Evolutionary conservation across 169 alveolate genomes (phyloP).

Genomic region (Blepharisma undulans): DNA sequence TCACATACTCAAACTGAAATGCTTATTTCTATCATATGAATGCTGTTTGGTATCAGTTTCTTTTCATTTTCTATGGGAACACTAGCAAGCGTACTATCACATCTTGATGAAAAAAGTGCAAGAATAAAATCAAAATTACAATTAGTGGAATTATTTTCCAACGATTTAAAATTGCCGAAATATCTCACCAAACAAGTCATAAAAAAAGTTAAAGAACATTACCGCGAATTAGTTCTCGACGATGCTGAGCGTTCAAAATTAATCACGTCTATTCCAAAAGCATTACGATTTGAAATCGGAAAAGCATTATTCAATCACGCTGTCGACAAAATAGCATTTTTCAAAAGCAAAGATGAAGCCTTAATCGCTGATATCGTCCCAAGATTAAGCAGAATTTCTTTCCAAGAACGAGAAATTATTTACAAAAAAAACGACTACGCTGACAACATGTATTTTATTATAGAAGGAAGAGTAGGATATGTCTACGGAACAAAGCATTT

Average conservation of each 20-base stretch:
- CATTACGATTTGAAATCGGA: slow-evolving; percentile 62
- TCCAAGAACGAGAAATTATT: slow-evolving; percentile 39
- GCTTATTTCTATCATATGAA: slow-evolving; percentile 12
- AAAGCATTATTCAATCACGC: slow-evolving; percentile 58
- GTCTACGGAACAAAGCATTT: slow-evolving; percentile 26
- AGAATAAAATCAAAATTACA: slow-evolving; percentile 43
- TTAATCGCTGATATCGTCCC: slow-evolving; percentile 54
- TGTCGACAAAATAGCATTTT: slow-evolving; percentile 54
- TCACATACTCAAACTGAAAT: slow-evolving; percentile 15
- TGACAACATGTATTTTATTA: slow-evolving; percentile 1
- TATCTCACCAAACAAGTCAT: neutral
- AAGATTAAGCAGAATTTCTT: slow-evolving; percentile 29
- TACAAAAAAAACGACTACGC: slow-evolving; percentile 34
- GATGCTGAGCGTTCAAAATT: slow-evolving; percentile 46
- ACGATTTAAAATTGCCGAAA: slow-evolving; percentile 54
- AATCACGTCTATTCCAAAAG: slow-evolving; percentile 60
- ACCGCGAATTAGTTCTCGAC: neutral
- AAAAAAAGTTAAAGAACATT: neutral
- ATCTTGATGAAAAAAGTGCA: slow-evolving; percentile 57
- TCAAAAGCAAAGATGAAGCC: slow-evolving; percentile 47
- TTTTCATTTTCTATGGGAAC: slow-evolving; percentile 52
- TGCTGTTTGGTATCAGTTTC: slow-evolving; percentile 58
- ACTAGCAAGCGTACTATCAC: slow-evolving; percentile 42
- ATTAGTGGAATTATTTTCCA: slow-evolving; percentile 50
- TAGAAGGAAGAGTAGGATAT: slow-evolving; percentile 45